A percentile compares a stretch with the other conserved stretches of the same genome.
phyloP scores from a whole-genome alignment of 495 filamentous ascomycete genomes.

The Penicillium taxi region DNA sequence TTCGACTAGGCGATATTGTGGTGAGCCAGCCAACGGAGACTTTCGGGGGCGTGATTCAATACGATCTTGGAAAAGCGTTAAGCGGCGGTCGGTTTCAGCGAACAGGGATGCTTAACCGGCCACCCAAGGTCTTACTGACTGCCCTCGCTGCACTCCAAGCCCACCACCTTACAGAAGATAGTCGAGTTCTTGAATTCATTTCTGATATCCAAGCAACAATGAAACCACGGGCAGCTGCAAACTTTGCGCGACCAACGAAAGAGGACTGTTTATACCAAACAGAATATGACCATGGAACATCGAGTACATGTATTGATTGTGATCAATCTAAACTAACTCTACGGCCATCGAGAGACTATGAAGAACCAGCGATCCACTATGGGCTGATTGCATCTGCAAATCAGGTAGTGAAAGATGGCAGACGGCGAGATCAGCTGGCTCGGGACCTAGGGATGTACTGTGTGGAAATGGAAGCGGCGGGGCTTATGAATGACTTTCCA shows the following conservation, averaged over 20 bases:
- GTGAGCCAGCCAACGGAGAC: conserved; percentile 27
- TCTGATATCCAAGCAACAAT: conserved; percentile 6
- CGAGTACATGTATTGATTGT: conserved; percentile 13
- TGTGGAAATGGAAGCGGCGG: conserved; percentile 42
- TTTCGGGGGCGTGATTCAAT: conserved; percentile 34
- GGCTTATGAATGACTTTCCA: conserved; percentile 30
- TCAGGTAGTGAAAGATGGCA: conserved; percentile 16
- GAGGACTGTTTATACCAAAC: conserved; percentile 22
- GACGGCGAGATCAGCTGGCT: conserved; percentile 15
- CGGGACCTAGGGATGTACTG: conserved; percentile 14
- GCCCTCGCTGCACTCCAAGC: conserved; percentile 15
- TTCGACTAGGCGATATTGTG: conserved; percentile 39
- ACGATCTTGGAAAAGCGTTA: conserved; percentile 30
- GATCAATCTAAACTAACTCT: conserved; percentile 9
- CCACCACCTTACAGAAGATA: conserved; percentile 9
- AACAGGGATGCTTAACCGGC: conserved; percentile 25
- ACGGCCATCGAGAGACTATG: conserved; percentile 7
- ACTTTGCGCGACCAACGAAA: conserved; percentile 8
- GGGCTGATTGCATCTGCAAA: conserved; percentile 23
- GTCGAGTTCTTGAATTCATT: conserved; percentile 8
- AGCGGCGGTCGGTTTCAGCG: conserved; percentile 17
- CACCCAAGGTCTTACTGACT: conserved; percentile 18
- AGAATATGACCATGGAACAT: conserved; percentile 21
- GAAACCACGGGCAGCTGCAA: conserved; percentile 5
- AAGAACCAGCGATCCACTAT: conserved; percentile 20